Evolutionary conservation across 306 rosid genomes (phyloP), one percentile per base, ranked within the genome.

Genomic region (Inga leiocalycina): DNA sequence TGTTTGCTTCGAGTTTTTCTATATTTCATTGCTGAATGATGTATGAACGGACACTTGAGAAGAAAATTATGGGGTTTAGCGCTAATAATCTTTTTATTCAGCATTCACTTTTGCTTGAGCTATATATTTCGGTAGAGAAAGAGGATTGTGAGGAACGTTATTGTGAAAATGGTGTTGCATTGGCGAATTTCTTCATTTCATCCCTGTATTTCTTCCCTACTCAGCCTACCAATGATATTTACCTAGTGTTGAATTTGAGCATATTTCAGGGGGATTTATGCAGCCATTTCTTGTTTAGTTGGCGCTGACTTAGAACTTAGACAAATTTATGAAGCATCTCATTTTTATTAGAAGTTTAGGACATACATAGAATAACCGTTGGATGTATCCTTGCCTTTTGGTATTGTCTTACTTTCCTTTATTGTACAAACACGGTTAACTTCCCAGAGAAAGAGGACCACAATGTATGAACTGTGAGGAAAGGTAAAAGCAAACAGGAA

Each of bases 281-380:
- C 46, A 30, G 17, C 49, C 74, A 44, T 65, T 65, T 44, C 16
- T 73, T 44, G 15, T 71, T 10, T 20, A 2, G 32, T n/a, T 54
- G 49, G 49, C 54, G 69, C 64, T 52, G 8, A 13, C 44, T 5
- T 22, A 3, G 10, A 39, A 13, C 44, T 5, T 22, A 3, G 10
- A 39, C 48, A 4, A 57, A 74, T 17, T 51, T 64, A 11, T 61
- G 30, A 22, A 74, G 46, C 78, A 17, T 70, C 65, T 68, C 54
- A 14, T n/a, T 67, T 82, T 52, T 76, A 16, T 15, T 52, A 41
- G 0, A 71, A 77, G 48, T 16, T 14, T 66, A 67, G 0, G 61
- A 70, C 6, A 35, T 51, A 35, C 43, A 70, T 71, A 45, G 59
- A 77, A 75, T 32, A 49, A 80, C n/a, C 81, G 48, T 15, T 85